phyloP scores from a whole-genome alignment of 257 asterid species.

The Vinca minor region DNA sequence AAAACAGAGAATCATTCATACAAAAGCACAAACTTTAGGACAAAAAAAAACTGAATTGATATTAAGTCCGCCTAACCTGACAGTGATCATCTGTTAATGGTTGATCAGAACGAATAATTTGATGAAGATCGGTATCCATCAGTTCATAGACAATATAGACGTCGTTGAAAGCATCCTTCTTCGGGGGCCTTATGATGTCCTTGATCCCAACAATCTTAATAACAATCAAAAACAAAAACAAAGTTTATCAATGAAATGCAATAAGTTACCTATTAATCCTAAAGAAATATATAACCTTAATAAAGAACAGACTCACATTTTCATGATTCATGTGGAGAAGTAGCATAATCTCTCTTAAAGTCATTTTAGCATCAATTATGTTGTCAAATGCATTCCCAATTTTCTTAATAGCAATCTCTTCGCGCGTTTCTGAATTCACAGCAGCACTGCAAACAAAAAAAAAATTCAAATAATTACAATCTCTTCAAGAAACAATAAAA shows the following conservation, averaged over 20 bases:
- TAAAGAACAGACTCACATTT: constrained; percentile 35
- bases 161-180: constrained; percentile 58
- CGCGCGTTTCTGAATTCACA: constrained; percentile 54
- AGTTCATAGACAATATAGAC: constrained; percentile 73
- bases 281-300: not conserved
- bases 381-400: constrained; percentile 79
- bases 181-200: constrained; percentile 74
- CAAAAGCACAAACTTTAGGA: not conserved
- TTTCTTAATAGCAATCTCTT: constrained; percentile 79
- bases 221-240: constrained; percentile 11
- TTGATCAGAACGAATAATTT: constrained; percentile 79
- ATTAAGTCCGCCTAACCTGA: constrained; percentile 38
- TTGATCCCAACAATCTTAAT: constrained; percentile 65
- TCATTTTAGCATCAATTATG: constrained; percentile 70
- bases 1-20: too few relatives aligned
- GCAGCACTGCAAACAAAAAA: constrained; percentile 50
- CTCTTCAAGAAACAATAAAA: not conserved
- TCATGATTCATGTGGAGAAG: constrained; percentile 81
- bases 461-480: not conserved
- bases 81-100: constrained; percentile 68
- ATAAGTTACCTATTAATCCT: not conserved
- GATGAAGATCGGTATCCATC: constrained; percentile 86
- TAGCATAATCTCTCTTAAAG: constrained; percentile 75
- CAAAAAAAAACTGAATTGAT: not conserved
- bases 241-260: not conserved